phyloP scores from a whole-genome alignment of 768 basidiomycete species.

The Coprinellus micaceus region DNA sequence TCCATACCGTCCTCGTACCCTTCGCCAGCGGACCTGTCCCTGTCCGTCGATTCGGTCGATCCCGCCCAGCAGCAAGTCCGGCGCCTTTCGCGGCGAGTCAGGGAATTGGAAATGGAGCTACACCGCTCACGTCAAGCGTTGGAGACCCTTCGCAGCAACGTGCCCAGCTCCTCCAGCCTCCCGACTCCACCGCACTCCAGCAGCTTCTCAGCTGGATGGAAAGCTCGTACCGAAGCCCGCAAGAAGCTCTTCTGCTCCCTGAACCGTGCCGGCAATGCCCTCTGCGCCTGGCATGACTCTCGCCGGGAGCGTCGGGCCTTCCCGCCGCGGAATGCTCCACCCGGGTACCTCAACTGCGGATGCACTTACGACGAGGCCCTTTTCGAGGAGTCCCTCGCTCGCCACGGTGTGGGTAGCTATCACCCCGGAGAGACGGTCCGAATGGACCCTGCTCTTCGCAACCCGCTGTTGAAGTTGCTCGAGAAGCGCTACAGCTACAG shows the following conservation, averaged over 20 bases:
- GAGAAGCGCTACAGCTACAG: constrained; percentile 72
- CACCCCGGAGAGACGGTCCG: constrained; percentile 81
- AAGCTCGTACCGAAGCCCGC: constrained; percentile 69
- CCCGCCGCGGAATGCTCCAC: constrained; percentile 78
- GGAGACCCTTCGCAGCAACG: constrained; percentile 20
- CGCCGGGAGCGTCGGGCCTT: constrained; percentile 73
- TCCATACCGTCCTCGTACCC: constrained; percentile 1
- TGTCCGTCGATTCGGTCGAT: constrained; percentile 7
- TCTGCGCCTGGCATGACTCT: constrained; percentile 90
- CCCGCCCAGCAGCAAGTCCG: constrained; percentile 40
- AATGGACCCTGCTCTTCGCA: constrained; percentile 85
- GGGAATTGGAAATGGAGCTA: constrained; percentile 61
- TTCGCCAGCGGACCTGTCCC: constrained; percentile 8
- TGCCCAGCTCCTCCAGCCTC: constrained; percentile 14
- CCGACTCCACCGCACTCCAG: constrained; percentile 35
- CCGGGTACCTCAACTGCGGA: constrained; percentile 78
- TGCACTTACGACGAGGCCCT: constrained; percentile 82
- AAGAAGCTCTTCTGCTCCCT: constrained; percentile 70
- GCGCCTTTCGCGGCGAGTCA: constrained; percentile 53
- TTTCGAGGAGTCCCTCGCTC: constrained; percentile 79
- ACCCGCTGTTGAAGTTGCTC: constrained; percentile 71
- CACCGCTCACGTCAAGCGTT: constrained; percentile 40
- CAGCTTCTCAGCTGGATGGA: constrained; percentile 65
- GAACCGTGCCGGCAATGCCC: constrained; percentile 83
- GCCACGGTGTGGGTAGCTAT: constrained; percentile 78